Conservation (phyloP, 2,329 filamentous ascomycete genomes). For the Aureobasidium namibiae region DNA sequence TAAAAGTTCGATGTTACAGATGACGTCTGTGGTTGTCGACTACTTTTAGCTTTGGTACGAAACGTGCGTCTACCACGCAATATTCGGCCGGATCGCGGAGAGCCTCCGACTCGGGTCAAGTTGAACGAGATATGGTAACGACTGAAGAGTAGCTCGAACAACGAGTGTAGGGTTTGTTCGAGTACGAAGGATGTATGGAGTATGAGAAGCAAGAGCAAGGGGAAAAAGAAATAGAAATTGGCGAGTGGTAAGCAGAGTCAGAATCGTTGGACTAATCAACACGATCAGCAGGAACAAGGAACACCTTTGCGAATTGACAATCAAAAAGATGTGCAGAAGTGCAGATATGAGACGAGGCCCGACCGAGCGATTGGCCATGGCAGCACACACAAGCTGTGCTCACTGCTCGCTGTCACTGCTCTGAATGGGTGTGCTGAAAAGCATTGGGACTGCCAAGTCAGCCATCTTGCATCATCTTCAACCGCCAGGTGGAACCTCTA, state of each 20-base stretch:
- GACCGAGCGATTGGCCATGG: not conserved
- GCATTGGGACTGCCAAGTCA: constrained; percentile 9
- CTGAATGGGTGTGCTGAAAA: not conserved
- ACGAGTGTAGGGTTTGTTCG: not conserved
- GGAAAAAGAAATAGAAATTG: not conserved
- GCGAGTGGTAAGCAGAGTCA: constrained; percentile 4
- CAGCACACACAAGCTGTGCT: not conserved
- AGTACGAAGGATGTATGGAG: not conserved
- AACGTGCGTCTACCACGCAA: constrained; percentile 5
- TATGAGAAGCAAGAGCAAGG: not conserved
- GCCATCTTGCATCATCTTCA: constrained; percentile 9
- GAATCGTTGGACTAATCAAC: not conserved
- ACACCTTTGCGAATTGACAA: not conserved
- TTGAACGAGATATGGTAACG: not conserved
- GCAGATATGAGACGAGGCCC: constrained; percentile 1
- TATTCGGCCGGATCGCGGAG: not conserved
- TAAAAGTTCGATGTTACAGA: constrained; percentile 5
- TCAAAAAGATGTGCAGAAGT: constrained; percentile 7
- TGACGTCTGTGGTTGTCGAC: constrained; percentile 3
- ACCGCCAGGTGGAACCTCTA: constrained; percentile 2
- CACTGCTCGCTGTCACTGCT: not conserved
- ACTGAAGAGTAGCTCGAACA: not conserved
- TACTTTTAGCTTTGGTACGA: constrained; percentile 3
- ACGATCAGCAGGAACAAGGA: constrained; percentile 9
- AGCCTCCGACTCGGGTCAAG: not conserved